A percentile compares a stretch with the other conserved stretches of the same genome.
These are phyloP conservation scores for Geum urbanum DNA, from an alignment of 306 rosid genomes.

Conservation along the genomic window DNA sequence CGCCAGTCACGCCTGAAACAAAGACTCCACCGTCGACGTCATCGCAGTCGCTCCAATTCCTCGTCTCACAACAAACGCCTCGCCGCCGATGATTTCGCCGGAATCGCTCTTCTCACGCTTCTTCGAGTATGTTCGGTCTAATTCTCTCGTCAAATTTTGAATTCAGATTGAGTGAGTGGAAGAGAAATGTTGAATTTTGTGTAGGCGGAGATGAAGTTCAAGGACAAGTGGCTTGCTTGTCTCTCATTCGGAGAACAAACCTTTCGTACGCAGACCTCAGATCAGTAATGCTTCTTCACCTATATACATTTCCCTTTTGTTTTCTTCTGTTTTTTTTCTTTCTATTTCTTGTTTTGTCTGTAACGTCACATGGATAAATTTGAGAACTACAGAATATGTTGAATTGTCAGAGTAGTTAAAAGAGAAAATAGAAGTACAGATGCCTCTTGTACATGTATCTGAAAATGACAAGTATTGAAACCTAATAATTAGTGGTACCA, in stretches of 20 bases:
- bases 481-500: not conserved
- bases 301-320: too few species aligned
- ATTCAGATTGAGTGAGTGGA: not conserved
- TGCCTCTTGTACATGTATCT: not conserved
- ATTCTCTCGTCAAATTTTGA: not conserved
- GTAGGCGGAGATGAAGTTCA: constrained; percentile 90
- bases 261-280: constrained; percentile 68
- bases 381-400: not conserved
- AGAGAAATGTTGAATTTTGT: not conserved
- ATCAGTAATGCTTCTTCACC: constrained; percentile 40
- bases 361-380: not conserved
- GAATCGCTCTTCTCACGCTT: constrained; percentile 75
- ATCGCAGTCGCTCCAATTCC: constrained; percentile 20
- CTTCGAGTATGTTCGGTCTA: constrained; percentile 33
- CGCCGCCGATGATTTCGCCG: constrained; percentile 54
- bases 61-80: constrained; percentile 35
- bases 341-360: not conserved
- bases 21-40: constrained; percentile 38
- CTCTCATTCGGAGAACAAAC: constrained; percentile 89
- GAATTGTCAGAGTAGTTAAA: not conserved
- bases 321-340: not conserved
- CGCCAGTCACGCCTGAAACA: constrained; percentile 53
- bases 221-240: constrained; percentile 93
- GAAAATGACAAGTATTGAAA: not conserved
- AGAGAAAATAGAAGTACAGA: not conserved